Base-by-base conservation (phyloP, 1,139 yeast genomes). In the Diutina catenulata region DNA sequence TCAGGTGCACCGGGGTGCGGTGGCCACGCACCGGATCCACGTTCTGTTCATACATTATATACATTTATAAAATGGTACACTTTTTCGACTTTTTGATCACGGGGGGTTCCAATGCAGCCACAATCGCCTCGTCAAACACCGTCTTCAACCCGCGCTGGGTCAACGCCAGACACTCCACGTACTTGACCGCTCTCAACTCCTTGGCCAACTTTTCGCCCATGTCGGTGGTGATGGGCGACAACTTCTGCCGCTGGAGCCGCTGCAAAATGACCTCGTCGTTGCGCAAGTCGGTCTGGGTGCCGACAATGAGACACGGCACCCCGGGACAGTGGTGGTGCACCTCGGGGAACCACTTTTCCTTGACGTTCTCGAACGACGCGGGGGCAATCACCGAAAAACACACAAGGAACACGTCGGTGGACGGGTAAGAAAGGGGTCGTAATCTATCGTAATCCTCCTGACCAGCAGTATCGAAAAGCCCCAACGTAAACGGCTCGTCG, bases 261-360 rank as follows among this genome's bases (percentile, higher is more conserved):
- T 87, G 91, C 51, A 86, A 71, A 45, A 88, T 83, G 37, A 84
- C 83, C 45, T 88, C 91, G 57, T 91, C 97, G 51, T 83, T 88
- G 57, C 98, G 80, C 54, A 88, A 70, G 68, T 88, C 98, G 43
- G 84, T 79, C 63, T 88, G 96, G 18, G 97, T 88, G 47, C 97
- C 97, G 31, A 88, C 97, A 54, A 88, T 84, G 51, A 88, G 73
- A 53, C 95, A 87, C 24, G 97, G 96, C 37, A 87, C 95, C 43
- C 94, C 95, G 16, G 97, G 97, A 53, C 96, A 91, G 63, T 91
- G 97, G 62, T 88, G 96, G 54, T 84, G 91, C 44, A 91, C 95
- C 61, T 91, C 98, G 25, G 97, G 97, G 64, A 86, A 80, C 98
- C 98, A 91, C 61, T 91, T 91, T 62, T 88, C 96, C 58, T 84